phyloP scores from a whole-genome alignment of 768 basidiomycete genomes.

The Termitomyces sp. region DNA sequence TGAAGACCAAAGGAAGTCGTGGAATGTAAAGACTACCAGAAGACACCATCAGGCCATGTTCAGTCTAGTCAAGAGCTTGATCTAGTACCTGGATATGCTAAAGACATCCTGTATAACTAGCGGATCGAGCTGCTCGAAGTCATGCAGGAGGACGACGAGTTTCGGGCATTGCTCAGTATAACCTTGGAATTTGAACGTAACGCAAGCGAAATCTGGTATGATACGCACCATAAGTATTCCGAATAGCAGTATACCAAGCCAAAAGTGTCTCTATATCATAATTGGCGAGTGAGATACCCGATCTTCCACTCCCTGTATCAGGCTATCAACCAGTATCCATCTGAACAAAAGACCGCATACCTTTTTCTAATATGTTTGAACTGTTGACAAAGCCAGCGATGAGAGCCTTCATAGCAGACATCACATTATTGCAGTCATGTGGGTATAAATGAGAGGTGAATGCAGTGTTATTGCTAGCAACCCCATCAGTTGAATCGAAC shows the following conservation, averaged over 20 bases:
- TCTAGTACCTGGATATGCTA: constrained; percentile 59
- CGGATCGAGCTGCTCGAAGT: constrained; percentile 70
- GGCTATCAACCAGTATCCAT: neutral
- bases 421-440: constrained; percentile 48
- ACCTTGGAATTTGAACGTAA: neutral
- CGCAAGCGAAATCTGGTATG: neutral
- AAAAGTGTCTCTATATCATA: constrained; percentile 59
- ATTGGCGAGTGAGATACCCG: constrained; percentile 45
- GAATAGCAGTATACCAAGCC: constrained; percentile 50
- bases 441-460: constrained; percentile 49
- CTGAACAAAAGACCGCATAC: constrained; percentile 10
- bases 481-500: constrained; percentile 10
- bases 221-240: constrained; percentile 29
- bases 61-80: neutral
- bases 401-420: constrained; percentile 48
- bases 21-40: constrained; percentile 43
- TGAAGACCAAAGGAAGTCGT: constrained; percentile 56
- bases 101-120: constrained; percentile 62
- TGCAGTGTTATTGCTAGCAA: constrained; percentile 11
- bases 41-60: neutral
- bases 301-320: constrained; percentile 37
- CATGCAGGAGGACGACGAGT: constrained; percentile 60
- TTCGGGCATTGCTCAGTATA: constrained; percentile 16
- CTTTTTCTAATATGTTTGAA: constrained; percentile 17
- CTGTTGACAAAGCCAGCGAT: constrained; percentile 47